Base-by-base conservation (phyloP, 805 yeast genomes). In the Saitoella complicata region DNA sequence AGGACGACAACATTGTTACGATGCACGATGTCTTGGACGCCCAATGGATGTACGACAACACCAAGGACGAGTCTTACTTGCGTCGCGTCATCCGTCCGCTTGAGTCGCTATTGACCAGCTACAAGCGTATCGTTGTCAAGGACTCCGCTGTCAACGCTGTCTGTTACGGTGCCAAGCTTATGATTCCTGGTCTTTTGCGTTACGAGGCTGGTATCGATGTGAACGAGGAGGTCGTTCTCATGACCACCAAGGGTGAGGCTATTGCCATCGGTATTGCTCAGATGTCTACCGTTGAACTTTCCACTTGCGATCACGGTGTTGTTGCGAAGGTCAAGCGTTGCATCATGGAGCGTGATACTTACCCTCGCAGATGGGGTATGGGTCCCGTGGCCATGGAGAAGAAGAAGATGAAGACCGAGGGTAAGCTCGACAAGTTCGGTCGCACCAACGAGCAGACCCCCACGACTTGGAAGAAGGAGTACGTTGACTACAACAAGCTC, bases 301-400 rank as follows among this genome's bases (percentile, higher is more conserved):
- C 95, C 50, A 69, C 91, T 32, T 88, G 97, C 68, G 98, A 91
- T 66, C 98, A 91, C 63, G 98, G 98, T 59, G 86, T 87, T 49
- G 98, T 88, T 59, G 95, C 98, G 54, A 86, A 84, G 72, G 94
- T 91, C 60, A 91, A 91, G 75, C 83, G 98, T 72, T 88, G 97
- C 72, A 91, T 91, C 58, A 91, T 91, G 98, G 98, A 91, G 71
- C 80, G 98, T 71, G 98, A 91, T 65, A 76, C 94, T 43, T 91
- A 91, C 67, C 98, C 98, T 68, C 82, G 98, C 75, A 80, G 96
- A 75, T 91, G 98, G 98, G 98, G 98, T 51, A 70, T 91, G 57
- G 98, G 98, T 57, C 98, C 98, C 57, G 84, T 87, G 62, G 97
- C 98, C 49, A 85, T 83, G 67, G 86, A 86, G 80, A 91, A 91